These are phyloP conservation scores for Cymbopogon citratus DNA, from an alignment of 176 grass and related monocot genomes.

Conservation along the genomic window DNA sequence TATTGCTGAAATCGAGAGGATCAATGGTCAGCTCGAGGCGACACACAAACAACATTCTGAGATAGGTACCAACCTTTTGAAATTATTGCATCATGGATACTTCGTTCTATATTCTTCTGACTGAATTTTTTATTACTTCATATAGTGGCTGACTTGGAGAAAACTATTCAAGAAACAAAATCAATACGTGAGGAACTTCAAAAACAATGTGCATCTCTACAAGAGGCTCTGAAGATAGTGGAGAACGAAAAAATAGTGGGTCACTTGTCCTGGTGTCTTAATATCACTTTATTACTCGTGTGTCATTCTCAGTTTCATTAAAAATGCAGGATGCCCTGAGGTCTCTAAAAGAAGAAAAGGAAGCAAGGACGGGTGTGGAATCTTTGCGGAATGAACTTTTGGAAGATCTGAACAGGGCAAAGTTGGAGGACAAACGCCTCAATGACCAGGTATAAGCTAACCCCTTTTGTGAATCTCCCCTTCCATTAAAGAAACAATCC, in stretches of 20 bases:
- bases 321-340: constrained; percentile 25
- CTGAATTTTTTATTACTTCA: background rate
- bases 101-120: background rate
- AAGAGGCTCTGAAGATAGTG: constrained; percentile 33
- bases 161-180: constrained; percentile 27
- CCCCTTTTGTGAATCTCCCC: background rate
- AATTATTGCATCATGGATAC: background rate
- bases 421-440: constrained; percentile 53
- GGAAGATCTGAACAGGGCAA: constrained; percentile 39
- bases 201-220: constrained; percentile 40
- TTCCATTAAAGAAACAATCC: too few relatives aligned
- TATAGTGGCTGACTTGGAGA: constrained; percentile 31
- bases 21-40: constrained; percentile 33
- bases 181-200: constrained; percentile 40
- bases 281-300: background rate
- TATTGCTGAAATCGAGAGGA: constrained; percentile 35
- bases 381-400: constrained; percentile 26
- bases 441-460: constrained; percentile 42
- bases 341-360: constrained; percentile 42
- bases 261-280: background rate
- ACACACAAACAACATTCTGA: constrained; percentile 39
- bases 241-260: constrained; percentile 55
- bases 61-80: constrained; percentile 29
- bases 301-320: background rate
- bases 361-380: constrained; percentile 29